Percentiles rank a stretch among this genome's conserved stretches.
Conservation (phyloP, 2,329 filamentous ascomycete species). For the Fusarium pseudocircinatum region DNA sequence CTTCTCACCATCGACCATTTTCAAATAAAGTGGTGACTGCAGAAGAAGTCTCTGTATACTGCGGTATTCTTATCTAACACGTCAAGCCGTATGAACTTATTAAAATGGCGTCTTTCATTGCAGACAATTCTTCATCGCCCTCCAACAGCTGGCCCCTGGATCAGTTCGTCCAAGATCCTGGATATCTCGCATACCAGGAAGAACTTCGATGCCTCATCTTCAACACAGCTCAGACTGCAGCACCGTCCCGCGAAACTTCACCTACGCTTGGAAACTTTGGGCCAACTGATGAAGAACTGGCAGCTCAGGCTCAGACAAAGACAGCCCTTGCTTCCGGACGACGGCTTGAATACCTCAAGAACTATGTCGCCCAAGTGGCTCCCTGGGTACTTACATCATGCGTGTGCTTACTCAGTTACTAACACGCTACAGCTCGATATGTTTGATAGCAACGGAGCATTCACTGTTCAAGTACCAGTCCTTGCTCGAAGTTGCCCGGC, state of each 20-base stretch:
- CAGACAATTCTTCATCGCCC: constrained; percentile 41
- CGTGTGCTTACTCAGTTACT: neutral
- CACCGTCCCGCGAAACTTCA: constrained; percentile 53
- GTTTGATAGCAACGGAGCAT: constrained; percentile 63
- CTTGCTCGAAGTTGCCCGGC: constrained; percentile 58
- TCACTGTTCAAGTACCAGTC: constrained; percentile 62
- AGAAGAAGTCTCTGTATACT: neutral
- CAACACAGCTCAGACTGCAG: constrained; percentile 55
- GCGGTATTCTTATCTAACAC: neutral
- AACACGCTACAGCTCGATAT: constrained; percentile 59
- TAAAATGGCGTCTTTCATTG: constrained; percentile 22
- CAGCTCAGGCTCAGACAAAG: constrained; percentile 37
- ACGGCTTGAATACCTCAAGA: constrained; percentile 54
- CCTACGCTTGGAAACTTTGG: constrained; percentile 41
- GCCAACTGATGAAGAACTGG: constrained; percentile 30
- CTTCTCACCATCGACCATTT: neutral
- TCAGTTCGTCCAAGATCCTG: constrained; percentile 52
- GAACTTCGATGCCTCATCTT: constrained; percentile 58
- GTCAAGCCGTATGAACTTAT: neutral
- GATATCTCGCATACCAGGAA: constrained; percentile 57
- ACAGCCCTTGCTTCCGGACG: constrained; percentile 46
- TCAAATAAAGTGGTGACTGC: neutral
- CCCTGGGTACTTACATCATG: constrained; percentile 53
- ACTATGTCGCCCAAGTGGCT: constrained; percentile 64
- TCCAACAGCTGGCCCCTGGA: constrained; percentile 47